Percentiles rank a stretch among this genome's conserved stretches.
Conservation (phyloP, 352 stramenopile species). For the Blastocystis sp. region DNA sequence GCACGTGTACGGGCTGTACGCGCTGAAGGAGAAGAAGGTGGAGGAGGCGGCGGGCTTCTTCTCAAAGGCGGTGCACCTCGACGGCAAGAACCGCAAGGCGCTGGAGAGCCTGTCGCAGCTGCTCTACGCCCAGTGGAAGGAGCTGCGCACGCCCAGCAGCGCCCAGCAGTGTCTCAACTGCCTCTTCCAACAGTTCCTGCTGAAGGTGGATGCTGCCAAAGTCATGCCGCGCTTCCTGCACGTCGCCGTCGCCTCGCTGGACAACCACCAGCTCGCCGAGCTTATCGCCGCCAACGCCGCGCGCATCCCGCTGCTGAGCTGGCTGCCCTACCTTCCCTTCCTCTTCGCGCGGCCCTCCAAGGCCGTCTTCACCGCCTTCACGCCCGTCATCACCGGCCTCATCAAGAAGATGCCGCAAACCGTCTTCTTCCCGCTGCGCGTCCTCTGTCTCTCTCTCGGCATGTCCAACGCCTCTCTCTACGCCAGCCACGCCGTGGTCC, state of each 20-base stretch:
- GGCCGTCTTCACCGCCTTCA: background rate
- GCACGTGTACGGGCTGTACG: background rate
- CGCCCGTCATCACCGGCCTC: background rate
- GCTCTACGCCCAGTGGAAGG: constrained; percentile 16
- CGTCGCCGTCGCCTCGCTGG: constrained; percentile 1
- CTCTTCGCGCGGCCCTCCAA: constrained; percentile 15
- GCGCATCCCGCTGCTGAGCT: background rate
- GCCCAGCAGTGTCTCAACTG: constrained; percentile 41
- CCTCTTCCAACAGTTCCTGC: constrained; percentile 12
- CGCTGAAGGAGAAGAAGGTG: constrained; percentile 8
- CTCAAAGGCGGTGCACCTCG: background rate
- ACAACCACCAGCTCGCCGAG: background rate
- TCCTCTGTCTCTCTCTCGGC: constrained; percentile 15
- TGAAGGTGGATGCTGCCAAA: background rate
- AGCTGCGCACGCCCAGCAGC: background rate
- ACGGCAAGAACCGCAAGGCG: constrained; percentile 19
- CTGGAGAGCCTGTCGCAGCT: constrained; percentile 8
- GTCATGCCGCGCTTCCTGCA: constrained; percentile 26
- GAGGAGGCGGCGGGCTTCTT: constrained; percentile 21
- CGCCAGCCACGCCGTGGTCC: background rate
- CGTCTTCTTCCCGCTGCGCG: constrained; percentile 40
- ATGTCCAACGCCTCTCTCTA: background rate
- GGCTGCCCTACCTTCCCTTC: constrained; percentile 34
- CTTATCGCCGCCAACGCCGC: background rate
- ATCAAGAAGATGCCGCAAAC: constrained; percentile 37